phyloP scores from a whole-genome alignment of 2,329 filamentous ascomycete species.

The Aspergillus tanneri region DNA sequence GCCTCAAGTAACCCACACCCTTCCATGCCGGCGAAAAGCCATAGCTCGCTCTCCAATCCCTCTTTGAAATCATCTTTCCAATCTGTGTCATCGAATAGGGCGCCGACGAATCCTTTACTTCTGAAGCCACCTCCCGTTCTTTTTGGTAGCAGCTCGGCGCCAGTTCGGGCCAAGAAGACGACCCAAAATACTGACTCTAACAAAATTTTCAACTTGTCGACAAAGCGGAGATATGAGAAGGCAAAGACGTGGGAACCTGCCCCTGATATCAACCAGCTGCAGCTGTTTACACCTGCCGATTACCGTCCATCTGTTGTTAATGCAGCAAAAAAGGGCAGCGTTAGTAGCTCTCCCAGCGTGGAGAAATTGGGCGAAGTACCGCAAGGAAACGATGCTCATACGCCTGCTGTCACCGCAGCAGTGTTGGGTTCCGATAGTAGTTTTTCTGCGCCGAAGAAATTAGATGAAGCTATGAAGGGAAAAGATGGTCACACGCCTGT shows the following conservation, averaged over 20 bases:
- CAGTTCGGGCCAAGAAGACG: constrained; percentile 10
- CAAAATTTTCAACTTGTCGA: constrained; percentile 26
- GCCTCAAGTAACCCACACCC: too few relatives aligned
- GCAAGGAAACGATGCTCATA: neutral
- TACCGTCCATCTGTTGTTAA: constrained; percentile 10
- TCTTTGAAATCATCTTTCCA: neutral
- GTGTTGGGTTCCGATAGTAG: too few relatives aligned
- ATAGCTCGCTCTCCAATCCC: too few relatives aligned
- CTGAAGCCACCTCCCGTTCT: constrained; percentile 11
- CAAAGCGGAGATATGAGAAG: constrained; percentile 32
- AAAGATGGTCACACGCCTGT: too few relatives aligned
- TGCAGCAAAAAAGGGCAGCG: neutral
- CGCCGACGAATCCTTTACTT: neutral
- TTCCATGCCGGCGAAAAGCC: too few relatives aligned
- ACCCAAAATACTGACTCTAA: constrained; percentile 5
- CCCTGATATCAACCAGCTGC: constrained; percentile 38
- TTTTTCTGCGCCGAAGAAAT: too few relatives aligned
- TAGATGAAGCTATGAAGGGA: too few relatives aligned
- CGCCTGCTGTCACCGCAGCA: too few relatives aligned
- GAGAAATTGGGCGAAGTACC: neutral
- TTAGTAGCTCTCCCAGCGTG: neutral
- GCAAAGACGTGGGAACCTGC: constrained; percentile 32
- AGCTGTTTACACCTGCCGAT: constrained; percentile 35
- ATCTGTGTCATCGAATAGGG: neutral
- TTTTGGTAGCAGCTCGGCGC: constrained; percentile 17